Evolutionary conservation across 108 stramenopile species (phyloP), one percentile per base, ranked within the genome.

Genomic region (Stephanodiscus triporus): DNA sequence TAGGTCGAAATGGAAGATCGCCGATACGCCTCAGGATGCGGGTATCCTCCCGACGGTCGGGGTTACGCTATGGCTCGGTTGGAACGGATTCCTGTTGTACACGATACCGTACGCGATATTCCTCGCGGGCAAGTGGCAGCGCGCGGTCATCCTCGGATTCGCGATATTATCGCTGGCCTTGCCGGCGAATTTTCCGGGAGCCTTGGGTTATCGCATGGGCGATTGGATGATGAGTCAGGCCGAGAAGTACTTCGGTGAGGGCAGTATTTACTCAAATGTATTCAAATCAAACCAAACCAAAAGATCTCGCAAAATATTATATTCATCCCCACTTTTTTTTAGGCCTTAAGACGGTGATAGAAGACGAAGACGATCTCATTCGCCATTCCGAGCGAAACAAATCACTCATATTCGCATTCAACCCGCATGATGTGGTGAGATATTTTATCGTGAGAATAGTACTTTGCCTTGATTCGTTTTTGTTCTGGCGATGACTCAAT

Each of bases 261-360:
- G 37, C 2, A 9, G 6, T 3, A 42, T 37, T 37, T 22, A 8
- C 9, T 2, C 9, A 23, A 1, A 23, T 19, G 9, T 4, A 20
- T n/a, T 27, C 53, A 53, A 40, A n/a, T n/a, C n/a, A n/a, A n/a
- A n/a, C n/a, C n/a, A n/a, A n/a, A n/a, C n/a, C n/a, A n/a, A n/a
- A n/a, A n/a, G n/a, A n/a, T n/a, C n/a, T n/a, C n/a, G n/a, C n/a
- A n/a, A n/a, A n/a, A n/a, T n/a, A n/a, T n/a, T n/a, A n/a, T n/a
- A n/a, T n/a, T n/a, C n/a, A n/a, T n/a, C n/a, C n/a, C n/a, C n/a
- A 40, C 40, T 19, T 20, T 43, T 2, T 34, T 40, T 61, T 20
- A 78, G 78, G 81, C 23, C 70, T 86, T 8, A 86, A 80, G 53
- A 83, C 82, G 42, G 60, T 81, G 20, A 76, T 86, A 11, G 85